Base-by-base conservation (phyloP, 2,329 filamentous ascomycete species). In the Falciphora oryzae region DNA sequence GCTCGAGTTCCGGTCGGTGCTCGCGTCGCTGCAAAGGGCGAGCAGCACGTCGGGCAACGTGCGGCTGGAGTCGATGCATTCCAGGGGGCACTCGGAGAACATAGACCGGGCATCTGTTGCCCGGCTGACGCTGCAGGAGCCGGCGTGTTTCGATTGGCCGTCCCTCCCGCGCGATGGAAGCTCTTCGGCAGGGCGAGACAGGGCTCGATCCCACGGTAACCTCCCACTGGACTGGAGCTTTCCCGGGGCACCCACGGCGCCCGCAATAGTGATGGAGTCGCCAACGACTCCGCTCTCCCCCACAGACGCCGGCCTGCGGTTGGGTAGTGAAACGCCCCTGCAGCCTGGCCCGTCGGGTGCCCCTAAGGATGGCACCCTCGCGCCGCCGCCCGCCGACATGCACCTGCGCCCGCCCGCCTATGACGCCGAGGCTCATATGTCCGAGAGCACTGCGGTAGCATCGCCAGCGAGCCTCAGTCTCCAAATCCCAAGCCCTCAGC, bases 1-100 rank as follows among this genome's bases (percentile, higher is more conserved):
- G 11, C 81, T 99, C 65, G 95, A 99, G 76, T 99, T 99, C 71
- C 86, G 93, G 70, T 94, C 94, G 2, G 89, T 97, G 3, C 80
- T 99, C 59, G 89, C 91, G n/a, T 93, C 93, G 3, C 78, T 99
- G 65, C 89, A 96, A 71, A 90, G 88, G 68, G 90, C 92, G 65
- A 86, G 91, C 71, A 53, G 44, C 44, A 10, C 10, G 8, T 91
- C 92, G 65, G 86, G 91, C 71, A 95, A 92, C 68, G 85, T 91
- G 31, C 87, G 88, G 70, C 83, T 90, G 25, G 85, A 87, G 58
- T 85, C 88, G 2, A 87, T 96, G 66, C 83, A 87, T 68, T 77
- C 87, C 29, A 84, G 90, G 66, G 86, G 89, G 70, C 89, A 89
- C 72, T 91, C 89, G 0, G 88, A 91, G 67, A 85, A 89, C 57